A percentile compares a stretch with the other conserved stretches of the same genome.
phyloP scores from a whole-genome alignment of 768 basidiomycete species.

The Mycena venus region DNA sequence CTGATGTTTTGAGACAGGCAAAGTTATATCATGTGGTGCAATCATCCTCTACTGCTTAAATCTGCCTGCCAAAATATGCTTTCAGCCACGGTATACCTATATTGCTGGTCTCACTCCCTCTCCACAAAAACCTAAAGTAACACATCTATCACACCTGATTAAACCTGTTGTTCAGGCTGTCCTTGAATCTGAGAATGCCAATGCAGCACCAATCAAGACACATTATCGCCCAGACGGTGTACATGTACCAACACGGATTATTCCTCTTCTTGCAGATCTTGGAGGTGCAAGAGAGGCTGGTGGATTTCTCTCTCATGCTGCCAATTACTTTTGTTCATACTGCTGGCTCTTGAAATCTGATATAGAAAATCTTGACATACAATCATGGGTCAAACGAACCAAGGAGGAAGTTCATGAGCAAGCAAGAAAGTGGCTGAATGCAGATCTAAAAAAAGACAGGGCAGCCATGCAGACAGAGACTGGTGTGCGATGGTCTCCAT shows the following conservation, averaged over 20 bases:
- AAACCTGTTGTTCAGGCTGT: background rate
- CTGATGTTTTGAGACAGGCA: slow-evolving; percentile 1
- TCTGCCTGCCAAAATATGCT: background rate
- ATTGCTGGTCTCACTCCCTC: background rate
- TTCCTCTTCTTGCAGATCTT: slow-evolving; percentile 32
- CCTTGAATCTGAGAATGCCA: background rate
- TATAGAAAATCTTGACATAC: slow-evolving; percentile 14
- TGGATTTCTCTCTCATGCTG: slow-evolving; percentile 26
- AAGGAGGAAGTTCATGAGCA: slow-evolving; percentile 12
- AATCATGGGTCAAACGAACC: slow-evolving; percentile 23
- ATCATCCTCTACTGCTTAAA: slow-evolving; percentile 13
- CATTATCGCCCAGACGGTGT: slow-evolving; percentile 25
- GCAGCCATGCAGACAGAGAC: background rate
- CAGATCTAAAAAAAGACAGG: background rate
- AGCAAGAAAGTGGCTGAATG: slow-evolving; percentile 29
- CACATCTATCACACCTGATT: background rate
- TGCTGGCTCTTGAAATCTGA: slow-evolving; percentile 17
- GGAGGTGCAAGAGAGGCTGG: slow-evolving; percentile 17
- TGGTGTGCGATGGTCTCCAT: slow-evolving; percentile 32
- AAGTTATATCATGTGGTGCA: background rate
- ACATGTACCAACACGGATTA: slow-evolving; percentile 13
- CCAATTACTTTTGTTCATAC: slow-evolving; percentile 33
- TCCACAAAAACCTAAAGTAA: background rate
- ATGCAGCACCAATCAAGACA: background rate
- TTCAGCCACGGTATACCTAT: background rate